phyloP scores from a whole-genome alignment of 495 filamentous ascomycete genomes.

The Amphirosellinia nigrospora region DNA sequence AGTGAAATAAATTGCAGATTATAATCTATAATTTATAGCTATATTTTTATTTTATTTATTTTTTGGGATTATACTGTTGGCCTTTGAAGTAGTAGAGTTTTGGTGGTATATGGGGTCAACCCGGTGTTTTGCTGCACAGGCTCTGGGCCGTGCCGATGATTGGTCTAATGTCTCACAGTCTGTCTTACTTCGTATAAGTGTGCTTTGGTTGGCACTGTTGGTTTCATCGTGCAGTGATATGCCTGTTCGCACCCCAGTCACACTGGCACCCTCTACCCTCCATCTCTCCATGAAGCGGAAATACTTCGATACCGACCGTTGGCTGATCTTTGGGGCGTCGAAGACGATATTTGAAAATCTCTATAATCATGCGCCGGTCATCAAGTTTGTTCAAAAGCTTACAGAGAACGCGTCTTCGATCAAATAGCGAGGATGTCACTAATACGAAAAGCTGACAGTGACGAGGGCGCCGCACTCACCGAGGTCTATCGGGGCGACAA shows the following conservation, averaged over 20 bases:
- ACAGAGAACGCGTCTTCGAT: background rate
- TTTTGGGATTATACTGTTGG: too few relatives aligned
- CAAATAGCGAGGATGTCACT: background rate
- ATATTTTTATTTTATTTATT: too few relatives aligned
- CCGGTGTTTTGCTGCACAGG: too few relatives aligned
- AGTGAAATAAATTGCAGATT: too few relatives aligned
- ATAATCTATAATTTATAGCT: too few relatives aligned
- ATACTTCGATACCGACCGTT: background rate
- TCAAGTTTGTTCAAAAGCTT: slow-evolving; percentile 20
- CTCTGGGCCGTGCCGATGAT: background rate
- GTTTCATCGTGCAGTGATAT: background rate
- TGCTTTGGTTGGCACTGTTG: background rate
- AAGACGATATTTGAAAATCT: background rate
- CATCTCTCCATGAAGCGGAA: background rate
- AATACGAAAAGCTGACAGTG: background rate
- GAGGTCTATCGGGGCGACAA: slow-evolving; percentile 21
- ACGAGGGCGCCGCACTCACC: slow-evolving; percentile 1
- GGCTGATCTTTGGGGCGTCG: background rate
- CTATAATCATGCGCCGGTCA: slow-evolving; percentile 13
- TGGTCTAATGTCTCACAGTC: background rate
- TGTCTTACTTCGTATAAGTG: background rate
- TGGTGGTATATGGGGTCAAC: too few relatives aligned
- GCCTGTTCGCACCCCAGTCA: background rate
- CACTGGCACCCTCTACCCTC: background rate
- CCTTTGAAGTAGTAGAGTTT: too few relatives aligned